Percentiles rank a stretch among this genome's conserved stretches.
Evolutionary conservation across 805 yeast species (phyloP).

Genomic region (Candida ovalis): DNA sequence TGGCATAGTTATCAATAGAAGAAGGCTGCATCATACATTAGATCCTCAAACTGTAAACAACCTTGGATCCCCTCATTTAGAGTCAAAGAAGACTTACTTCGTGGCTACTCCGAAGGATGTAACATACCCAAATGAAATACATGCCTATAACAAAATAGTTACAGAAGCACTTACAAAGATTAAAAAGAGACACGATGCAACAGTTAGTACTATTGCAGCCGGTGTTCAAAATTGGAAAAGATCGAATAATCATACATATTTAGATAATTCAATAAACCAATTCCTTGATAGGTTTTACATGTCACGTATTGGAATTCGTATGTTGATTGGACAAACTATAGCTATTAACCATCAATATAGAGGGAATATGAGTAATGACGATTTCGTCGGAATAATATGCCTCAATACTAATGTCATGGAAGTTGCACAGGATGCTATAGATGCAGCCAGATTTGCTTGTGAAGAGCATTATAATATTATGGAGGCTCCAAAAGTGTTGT

Average conservation of each 20-base stretch:
- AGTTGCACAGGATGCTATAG: conserved; percentile 82
- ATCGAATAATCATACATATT: conserved; percentile 39
- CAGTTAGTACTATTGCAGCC: conserved; percentile 87
- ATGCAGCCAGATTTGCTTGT: conserved; percentile 85
- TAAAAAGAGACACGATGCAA: conserved; percentile 85
- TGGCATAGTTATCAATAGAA: conserved; percentile 35
- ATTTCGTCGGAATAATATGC: conserved; percentile 87
- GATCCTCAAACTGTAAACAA: conserved; percentile 10
- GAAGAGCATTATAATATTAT: conserved; percentile 85
- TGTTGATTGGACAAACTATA: conserved; percentile 92
- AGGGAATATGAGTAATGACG: conserved; percentile 43
- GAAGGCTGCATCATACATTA: conserved; percentile 13
- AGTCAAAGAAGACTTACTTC: conserved; percentile 37
- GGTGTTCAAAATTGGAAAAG: conserved; percentile 91
- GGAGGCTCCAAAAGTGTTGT: conserved; percentile 80
- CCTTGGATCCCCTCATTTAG: conserved; percentile 8
- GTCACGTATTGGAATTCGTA: conserved; percentile 88
- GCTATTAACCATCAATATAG: conserved; percentile 46
- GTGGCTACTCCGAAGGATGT: conserved; percentile 50
- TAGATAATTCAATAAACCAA: conserved; percentile 71
- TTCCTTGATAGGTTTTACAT: conserved; percentile 84
- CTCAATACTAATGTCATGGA: conserved; percentile 80
- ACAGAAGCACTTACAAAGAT: conserved; percentile 64
- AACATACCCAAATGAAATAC: conserved; percentile 71
- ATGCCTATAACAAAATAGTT: conserved; percentile 64